Percentiles rank a stretch among this genome's conserved stretches.
phyloP scores from a whole-genome alignment of 352 stramenopile species.

The Pythium dissotocum region DNA sequence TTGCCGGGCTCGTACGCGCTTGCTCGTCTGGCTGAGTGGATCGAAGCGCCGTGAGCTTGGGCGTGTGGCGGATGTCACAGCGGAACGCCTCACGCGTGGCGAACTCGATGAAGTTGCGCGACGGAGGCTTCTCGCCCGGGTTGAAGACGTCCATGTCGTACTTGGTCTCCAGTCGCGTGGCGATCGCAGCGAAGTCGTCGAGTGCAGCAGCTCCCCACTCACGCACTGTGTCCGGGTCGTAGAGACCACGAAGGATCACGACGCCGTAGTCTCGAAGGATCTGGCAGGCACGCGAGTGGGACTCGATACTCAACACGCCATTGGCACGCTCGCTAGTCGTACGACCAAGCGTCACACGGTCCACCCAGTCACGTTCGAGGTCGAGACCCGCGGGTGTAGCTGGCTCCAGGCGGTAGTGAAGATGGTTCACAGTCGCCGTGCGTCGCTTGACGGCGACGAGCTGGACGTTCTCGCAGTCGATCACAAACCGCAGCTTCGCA shows the following conservation, averaged over 20 bases:
- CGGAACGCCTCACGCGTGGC: not conserved
- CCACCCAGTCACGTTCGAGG: slow-evolving; percentile 1
- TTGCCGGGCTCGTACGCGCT: not conserved
- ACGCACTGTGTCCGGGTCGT: not conserved
- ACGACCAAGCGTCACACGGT: not conserved
- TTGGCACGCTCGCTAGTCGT: not conserved
- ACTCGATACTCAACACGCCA: not conserved
- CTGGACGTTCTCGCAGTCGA: not conserved
- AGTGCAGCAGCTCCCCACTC: not conserved
- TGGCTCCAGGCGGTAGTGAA: not conserved
- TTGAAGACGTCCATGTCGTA: slow-evolving; percentile 1
- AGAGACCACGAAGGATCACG: not conserved
- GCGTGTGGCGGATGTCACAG: not conserved
- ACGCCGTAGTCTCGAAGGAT: not conserved
- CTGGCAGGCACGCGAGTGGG: not conserved
- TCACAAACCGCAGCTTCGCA: not conserved
- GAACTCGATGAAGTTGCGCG: slow-evolving; percentile 3
- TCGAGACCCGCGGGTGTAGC: not conserved
- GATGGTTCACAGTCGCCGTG: not conserved
- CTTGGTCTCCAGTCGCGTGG: not conserved
- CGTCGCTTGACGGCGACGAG: not conserved
- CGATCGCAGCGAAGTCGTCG: not conserved
- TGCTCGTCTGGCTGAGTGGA: not conserved
- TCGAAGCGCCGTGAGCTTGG: not conserved
- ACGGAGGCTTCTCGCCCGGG: not conserved